Evolutionary conservation across 1,284 basidiomycete genomes (phyloP), one percentile per base, ranked within the genome.

Genomic region (Trametes sp.): DNA sequence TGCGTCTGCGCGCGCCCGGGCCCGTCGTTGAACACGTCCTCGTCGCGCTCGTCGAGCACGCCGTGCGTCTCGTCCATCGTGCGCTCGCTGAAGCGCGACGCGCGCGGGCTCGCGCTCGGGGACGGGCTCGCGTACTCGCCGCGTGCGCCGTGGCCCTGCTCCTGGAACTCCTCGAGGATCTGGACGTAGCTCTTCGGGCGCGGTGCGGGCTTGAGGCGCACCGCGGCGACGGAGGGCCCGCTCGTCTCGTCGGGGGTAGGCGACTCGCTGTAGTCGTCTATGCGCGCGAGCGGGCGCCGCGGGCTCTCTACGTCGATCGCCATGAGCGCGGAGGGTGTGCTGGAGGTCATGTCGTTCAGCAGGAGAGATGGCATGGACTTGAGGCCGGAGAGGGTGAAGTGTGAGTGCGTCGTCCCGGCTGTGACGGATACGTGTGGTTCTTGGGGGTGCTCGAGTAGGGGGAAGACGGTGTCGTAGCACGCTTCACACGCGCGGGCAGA

Each of bases 391-490:
- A 88, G 73, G 1, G 87, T 79, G 31, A 76, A 71, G 55, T 72
- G 74, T 2, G 73, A 70, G 49, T 74, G 72, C 21, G 73, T 75
- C 4, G 74, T 73, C 5, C 70, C 69, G 1, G 71, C 53, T 11
- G 70, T 59, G 23, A 62, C 67, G 38, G 59, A 64, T 31, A 61
- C 57, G 6, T 63, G 46, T 1, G 64, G 60, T n/a, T 67, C 64
- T 7, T 65, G 56, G 8, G 67, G 58, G 1, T 79, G 71, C 24
- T 85, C 81, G 16, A 89, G 71, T n/a, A 92, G 55, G 2, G 90
- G 89, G 68, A 96, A 96, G 14, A 94, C 89, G 14, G 89, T 86
- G 67, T 94, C 91, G 72, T 92, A 96, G 76, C 94, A 96, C 3
- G 87, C 84, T 64, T 93, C 89, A 74, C 94, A 96, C 3, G 94